Evolutionary conservation across 2,329 filamentous ascomycete genomes (phyloP), one percentile per base, ranked within the genome.

Genomic region (Graphilbum fragrans): DNA sequence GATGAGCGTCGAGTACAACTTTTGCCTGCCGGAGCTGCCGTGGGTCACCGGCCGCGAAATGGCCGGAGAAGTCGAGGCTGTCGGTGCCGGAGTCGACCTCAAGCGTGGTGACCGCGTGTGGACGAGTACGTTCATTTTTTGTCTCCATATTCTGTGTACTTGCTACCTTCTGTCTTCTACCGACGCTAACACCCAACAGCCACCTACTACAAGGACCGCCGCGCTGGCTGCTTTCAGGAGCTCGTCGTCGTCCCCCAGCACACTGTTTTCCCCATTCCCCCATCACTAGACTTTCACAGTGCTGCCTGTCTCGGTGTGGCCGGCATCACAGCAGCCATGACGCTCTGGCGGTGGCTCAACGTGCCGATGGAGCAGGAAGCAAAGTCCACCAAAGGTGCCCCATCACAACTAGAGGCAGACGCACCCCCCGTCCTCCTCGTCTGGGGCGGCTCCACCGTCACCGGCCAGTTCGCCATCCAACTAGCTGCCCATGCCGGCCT

Each of bases 171-270:
- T 19, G 6, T 23, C 23, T 29, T n/a, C n/a, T n/a, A n/a, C n/a
- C n/a, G n/a, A 20, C 16, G 23, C 6, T 12, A 18, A 14, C 22
- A 25, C 37, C 16, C 29, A 32, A 16, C n/a, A 32, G 29, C 10
- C 29, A 44, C 42, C 8, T 64, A 66, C 47, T 66, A 66, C 46
- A 53, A 57, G 35, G 62, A 66, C 40, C 46, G 56, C 6, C 53
- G 62, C 35, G 61, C 62, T 27, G 62, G 61, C 21, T 63, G 60
- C 45, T 66, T 64, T 45, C 63, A 66, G 48, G 52, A 65, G 33
- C 58, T 53, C 40, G 60, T 64, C 16, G 56, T 60, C n/a, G 61
- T 63, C 2, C 60, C 60, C 6, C 49, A 56, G 27, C 60, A 64
- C 41, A 65, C 61, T 6, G 60, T 64, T n/a, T 51, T 56, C n/a